Evolutionary conservation across 1,139 yeast species (phyloP).

Genomic region (Kodamaea anthophila): DNA sequence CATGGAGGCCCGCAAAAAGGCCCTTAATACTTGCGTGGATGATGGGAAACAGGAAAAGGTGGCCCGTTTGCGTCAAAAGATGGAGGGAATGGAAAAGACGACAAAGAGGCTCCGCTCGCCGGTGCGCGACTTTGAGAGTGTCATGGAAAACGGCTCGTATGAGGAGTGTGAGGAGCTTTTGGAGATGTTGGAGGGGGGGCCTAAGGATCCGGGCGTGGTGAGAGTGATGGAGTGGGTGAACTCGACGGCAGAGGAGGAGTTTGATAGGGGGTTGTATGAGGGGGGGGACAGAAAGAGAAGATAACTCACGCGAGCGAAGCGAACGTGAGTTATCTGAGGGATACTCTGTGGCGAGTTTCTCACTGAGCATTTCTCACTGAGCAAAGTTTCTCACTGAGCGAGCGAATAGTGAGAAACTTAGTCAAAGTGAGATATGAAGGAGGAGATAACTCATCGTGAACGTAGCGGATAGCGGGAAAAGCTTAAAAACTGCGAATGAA

Average conservation of each 20-base stretch:
- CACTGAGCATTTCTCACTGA: too few species aligned
- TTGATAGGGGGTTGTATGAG: constrained; percentile 51
- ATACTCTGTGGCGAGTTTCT: too few species aligned
- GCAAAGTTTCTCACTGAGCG: too few species aligned
- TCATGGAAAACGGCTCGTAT: constrained; percentile 22
- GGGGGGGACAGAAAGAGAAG: constrained; percentile 39
- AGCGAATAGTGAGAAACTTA: too few species aligned
- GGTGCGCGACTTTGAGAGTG: constrained; percentile 22
- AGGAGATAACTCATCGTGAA: too few species aligned
- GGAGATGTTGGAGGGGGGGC: constrained; percentile 20
- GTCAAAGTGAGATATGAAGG: too few species aligned
- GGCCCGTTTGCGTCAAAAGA: constrained; percentile 17
- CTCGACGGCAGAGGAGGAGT: constrained; percentile 45
- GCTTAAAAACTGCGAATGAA: too few species aligned
- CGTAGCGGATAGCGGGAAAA: too few species aligned
- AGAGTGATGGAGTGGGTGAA: constrained; percentile 60
- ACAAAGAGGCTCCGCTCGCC: constrained; percentile 15
- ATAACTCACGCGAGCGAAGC: neutral
- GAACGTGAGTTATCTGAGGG: too few species aligned
- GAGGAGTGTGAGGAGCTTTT: constrained; percentile 26
- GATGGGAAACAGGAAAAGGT: constrained; percentile 33
- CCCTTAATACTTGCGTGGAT: constrained; percentile 41
- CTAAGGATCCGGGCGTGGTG: too few species aligned
- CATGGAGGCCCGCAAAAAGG: constrained; percentile 54
- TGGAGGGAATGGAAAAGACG: constrained; percentile 7